These are phyloP conservation scores for Trichoderma sp. DNA, from an alignment of 2,329 filamentous ascomycete species.

Conservation along the genomic window DNA sequence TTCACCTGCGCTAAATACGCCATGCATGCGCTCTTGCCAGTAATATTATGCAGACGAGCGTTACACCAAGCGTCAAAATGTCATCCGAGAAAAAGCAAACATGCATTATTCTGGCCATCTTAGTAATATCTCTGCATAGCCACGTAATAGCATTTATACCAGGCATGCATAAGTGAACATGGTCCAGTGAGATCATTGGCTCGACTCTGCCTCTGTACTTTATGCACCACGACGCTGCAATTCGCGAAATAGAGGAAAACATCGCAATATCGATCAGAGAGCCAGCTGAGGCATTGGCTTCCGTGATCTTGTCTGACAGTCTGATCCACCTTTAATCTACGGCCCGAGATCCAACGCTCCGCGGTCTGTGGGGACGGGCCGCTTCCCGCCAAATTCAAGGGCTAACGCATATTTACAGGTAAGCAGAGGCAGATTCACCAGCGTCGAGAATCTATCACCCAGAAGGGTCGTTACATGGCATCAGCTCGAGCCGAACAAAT, in stretches of 20 bases:
- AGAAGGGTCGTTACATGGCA: background rate
- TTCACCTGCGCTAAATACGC: background rate
- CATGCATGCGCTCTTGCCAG: background rate
- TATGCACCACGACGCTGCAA: background rate
- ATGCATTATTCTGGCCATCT: background rate
- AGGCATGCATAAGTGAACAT: background rate
- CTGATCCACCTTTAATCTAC: background rate
- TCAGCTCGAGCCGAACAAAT: background rate
- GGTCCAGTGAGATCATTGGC: background rate
- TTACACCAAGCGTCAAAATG: background rate
- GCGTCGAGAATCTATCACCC: background rate
- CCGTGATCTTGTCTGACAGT: background rate
- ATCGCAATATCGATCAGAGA: background rate
- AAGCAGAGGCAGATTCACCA: background rate
- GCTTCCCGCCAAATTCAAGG: background rate
- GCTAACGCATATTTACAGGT: background rate
- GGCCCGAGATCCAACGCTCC: background rate
- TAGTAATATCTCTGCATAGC: background rate
- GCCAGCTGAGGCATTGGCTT: background rate
- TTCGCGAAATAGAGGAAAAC: background rate
- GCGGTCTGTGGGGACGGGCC: background rate
- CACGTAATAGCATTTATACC: background rate
- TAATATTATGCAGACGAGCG: background rate
- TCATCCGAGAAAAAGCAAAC: background rate
- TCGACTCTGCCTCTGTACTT: background rate